phyloP scores from a whole-genome alignment of 495 filamentous ascomycete species.

The Hypoxylon fragiforme region DNA sequence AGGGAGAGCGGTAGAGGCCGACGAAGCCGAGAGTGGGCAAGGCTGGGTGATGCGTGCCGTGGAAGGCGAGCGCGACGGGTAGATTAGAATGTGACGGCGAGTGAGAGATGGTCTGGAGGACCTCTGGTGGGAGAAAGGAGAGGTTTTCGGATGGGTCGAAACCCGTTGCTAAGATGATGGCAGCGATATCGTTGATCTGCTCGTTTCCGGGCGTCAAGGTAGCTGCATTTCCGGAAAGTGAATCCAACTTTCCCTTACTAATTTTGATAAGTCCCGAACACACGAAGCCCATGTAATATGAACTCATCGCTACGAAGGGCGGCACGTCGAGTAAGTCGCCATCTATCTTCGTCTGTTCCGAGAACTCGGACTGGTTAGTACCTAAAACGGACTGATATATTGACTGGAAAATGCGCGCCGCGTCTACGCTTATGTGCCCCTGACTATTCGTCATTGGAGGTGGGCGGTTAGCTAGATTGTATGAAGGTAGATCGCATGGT shows the following conservation, averaged over 20 bases:
- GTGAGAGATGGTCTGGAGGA: constrained; percentile 61
- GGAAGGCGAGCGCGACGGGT: constrained; percentile 70
- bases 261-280: constrained; percentile 63
- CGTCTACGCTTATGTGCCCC: constrained; percentile 60
- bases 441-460: constrained; percentile 58
- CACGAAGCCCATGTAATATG: constrained; percentile 73
- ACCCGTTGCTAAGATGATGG: constrained; percentile 76
- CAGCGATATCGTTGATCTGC: constrained; percentile 59
- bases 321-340: constrained; percentile 44
- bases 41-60: constrained; percentile 60
- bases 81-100: constrained; percentile 58
- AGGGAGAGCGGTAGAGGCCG: constrained; percentile 83
- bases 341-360: constrained; percentile 35
- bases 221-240: constrained; percentile 37
- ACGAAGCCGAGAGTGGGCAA: constrained; percentile 75
- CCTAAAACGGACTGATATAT: constrained; percentile 62
- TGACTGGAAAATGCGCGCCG: constrained; percentile 53
- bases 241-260: constrained; percentile 45
- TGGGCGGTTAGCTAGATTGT: constrained; percentile 66
- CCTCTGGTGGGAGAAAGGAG: constrained; percentile 58
- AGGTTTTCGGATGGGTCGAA: constrained; percentile 66
- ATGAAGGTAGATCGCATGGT: constrained; percentile 75
- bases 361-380: constrained; percentile 62
- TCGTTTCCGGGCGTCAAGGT: constrained; percentile 41
- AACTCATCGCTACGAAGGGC: constrained; percentile 68